Evolutionary conservation across 148 eudicot genomes (phyloP), one percentile per base, ranked within the genome.

Genomic region (Silene latifolia): DNA sequence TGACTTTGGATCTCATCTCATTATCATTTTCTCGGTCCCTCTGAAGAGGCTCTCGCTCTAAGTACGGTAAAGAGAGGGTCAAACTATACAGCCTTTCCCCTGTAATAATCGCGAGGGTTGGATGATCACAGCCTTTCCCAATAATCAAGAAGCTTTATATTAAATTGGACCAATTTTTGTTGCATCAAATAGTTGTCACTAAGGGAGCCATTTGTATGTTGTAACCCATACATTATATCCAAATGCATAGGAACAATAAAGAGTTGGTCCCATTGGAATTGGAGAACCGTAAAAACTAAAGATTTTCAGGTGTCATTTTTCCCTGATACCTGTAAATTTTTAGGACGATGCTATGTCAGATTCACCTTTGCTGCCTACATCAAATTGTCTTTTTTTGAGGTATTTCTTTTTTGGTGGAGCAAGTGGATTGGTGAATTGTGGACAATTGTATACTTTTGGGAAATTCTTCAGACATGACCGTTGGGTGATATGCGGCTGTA

Each of bases 1-100:
- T 65, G 27, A 11, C 8, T 47, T 27, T 64, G 62, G 70, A 74
- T 74, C 18, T 69, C 19, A 69, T 20, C 72, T 67, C 54, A 3
- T 44, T 51, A 21, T 46, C 29, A 21, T 18, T 19, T 20, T 8
- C 20, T 6, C 47, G 17, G 56, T 46, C 29, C 57, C 20, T 24
- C 18, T 51, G 58, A 4, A 69, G 8, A 20, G 32, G 32, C 39
- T 48, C 32, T 51, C 58, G 19, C 17, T 69, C 32, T 46, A 21
- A 23, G 35, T 4, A 5, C 35, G 25, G 58, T 69, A 48, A 48
- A 23, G 59, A 6, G 72, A 51, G 59, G 27, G 19, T 24, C 11
- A 29, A n/a, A 24, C 20, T 8, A 69, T 1, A 20, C 27, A 68
- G 35, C 8, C 56, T 19, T 68, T 46, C 51, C 29, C 27, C 23